Conservation (phyloP, 345 rosid genomes). For the Mallotus nudiflorus region DNA sequence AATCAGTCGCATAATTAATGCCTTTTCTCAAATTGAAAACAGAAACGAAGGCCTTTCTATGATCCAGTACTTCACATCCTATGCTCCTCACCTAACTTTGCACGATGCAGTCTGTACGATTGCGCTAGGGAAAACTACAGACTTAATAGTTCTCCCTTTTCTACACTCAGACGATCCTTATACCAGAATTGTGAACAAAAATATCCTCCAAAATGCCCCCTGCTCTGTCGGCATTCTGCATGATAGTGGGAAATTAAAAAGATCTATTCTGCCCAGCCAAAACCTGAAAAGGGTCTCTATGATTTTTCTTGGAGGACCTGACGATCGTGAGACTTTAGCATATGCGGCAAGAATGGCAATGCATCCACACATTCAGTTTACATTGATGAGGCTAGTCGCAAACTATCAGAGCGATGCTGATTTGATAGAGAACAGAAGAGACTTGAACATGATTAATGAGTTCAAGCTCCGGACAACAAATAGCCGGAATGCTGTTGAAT, state of each 20-base stretch:
- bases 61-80: slow-evolving; percentile 40
- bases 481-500: slow-evolving; percentile 11
- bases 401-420: slow-evolving; percentile 17
- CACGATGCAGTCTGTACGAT: slow-evolving; percentile 45
- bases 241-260: slow-evolving; percentile 26
- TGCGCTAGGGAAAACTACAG: slow-evolving; percentile 34
- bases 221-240: slow-evolving; percentile 37
- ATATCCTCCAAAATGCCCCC: slow-evolving; percentile 29
- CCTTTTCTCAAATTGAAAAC: slow-evolving; percentile 14
- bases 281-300: slow-evolving; percentile 16
- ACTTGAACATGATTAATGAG: slow-evolving; percentile 27
- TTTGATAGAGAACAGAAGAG: slow-evolving; percentile 31
- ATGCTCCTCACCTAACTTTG: slow-evolving; percentile 40
- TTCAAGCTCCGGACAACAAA: slow-evolving; percentile 20
- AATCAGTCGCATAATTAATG: slow-evolving; percentile 11
- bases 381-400: slow-evolving; percentile 22
- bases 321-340: slow-evolving; percentile 50
- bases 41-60: slow-evolving; percentile 22
- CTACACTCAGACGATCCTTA: slow-evolving; percentile 20
- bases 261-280: background rate
- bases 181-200: slow-evolving; percentile 21
- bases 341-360: slow-evolving; percentile 33
- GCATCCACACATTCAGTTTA: slow-evolving; percentile 28
- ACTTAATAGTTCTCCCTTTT: slow-evolving; percentile 37
- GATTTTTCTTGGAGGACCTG: slow-evolving; percentile 48